Base-by-base conservation (phyloP, 805 yeast genomes). In the Kuraishia hungarica region DNA sequence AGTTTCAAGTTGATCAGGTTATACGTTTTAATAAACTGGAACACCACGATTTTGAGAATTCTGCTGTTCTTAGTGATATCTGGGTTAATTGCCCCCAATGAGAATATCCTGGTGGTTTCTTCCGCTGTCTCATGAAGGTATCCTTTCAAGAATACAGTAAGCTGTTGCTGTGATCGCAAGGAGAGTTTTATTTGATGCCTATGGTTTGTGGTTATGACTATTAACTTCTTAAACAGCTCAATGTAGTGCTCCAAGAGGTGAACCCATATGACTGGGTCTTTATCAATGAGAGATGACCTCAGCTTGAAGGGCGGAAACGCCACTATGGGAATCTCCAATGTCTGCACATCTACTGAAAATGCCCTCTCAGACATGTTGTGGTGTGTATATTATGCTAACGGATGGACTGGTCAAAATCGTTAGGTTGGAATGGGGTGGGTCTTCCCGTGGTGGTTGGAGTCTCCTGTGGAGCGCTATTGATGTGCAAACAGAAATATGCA, bases 241-340 rank as follows among this genome's bases (percentile, higher is more conserved):
- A 86, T 80, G 66, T 86, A 87, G 2, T 80, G 80, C 60, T 85
- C 89, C 19, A 87, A 67, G 21, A 86, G 68, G 65, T 86, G 90
- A 2, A 80, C 86, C 91, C 93, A 87, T 8, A 87, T 87, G 22
- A 87, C 91, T 0, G 96, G 96, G 64, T 87, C 96, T 58, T 82
- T 87, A 63, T 87, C 94, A 6, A 86, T 84, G 64, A 87, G 71
- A n/a, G 89, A 82, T 0, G 92, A 87, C 39, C 94, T 73, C 26
- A 87, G 75, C 58, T 80, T 79, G 69, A 87, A 86, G 1, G 92
- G 91, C 8, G 94, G 94, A 57, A 82, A 87, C 24, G 80, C 78
- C 20, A 87, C 86, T 8, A 86, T 78, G 2, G 89, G 89, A 2
- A 84, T 70, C 50, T 77, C 70, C 11, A 72, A 19, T 13, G 55